Percentiles rank a stretch among this genome's conserved stretches.
Conservation (phyloP, 129 eudicot genomes). For the Gnaphalium uliginosum region DNA sequence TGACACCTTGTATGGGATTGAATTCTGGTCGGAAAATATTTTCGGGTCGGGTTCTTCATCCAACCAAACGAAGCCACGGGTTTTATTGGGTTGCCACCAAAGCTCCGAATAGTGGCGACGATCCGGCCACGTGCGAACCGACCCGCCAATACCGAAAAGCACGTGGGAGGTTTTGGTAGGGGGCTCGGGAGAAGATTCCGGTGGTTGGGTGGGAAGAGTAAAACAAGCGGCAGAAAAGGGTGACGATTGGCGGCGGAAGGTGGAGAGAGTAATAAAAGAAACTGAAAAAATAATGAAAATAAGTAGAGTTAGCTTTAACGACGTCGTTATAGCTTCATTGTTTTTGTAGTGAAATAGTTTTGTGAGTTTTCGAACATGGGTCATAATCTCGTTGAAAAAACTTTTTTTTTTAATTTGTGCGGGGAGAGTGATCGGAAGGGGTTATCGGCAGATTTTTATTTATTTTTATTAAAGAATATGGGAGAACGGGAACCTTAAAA, state of each 20-base stretch:
- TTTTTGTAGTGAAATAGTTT: conserved; percentile 28
- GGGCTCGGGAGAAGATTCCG: conserved; percentile 14
- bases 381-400: conserved; percentile 32
- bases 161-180: conserved; percentile 62
- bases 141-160: conserved; percentile 81
- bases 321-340: conserved; percentile 34
- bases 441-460: neutral
- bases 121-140: conserved; percentile 59
- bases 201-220: neutral
- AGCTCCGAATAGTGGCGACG: conserved; percentile 57
- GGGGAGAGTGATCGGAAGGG: neutral
- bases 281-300: conserved; percentile 36
- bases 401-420: too few relatives aligned
- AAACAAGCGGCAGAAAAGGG: too few relatives aligned
- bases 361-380: conserved; percentile 26
- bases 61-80: conserved; percentile 78
- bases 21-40: conserved; percentile 20
- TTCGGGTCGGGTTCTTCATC: conserved; percentile 56
- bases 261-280: conserved; percentile 35
- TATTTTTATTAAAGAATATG: neutral
- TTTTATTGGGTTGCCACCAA: conserved; percentile 72
- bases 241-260: conserved; percentile 26
- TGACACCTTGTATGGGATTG: conserved; percentile 51
- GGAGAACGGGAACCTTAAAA: neutral
- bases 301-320: conserved; percentile 34